Conservation (phyloP, 495 filamentous ascomycete species). For the Xylaria venustula region DNA sequence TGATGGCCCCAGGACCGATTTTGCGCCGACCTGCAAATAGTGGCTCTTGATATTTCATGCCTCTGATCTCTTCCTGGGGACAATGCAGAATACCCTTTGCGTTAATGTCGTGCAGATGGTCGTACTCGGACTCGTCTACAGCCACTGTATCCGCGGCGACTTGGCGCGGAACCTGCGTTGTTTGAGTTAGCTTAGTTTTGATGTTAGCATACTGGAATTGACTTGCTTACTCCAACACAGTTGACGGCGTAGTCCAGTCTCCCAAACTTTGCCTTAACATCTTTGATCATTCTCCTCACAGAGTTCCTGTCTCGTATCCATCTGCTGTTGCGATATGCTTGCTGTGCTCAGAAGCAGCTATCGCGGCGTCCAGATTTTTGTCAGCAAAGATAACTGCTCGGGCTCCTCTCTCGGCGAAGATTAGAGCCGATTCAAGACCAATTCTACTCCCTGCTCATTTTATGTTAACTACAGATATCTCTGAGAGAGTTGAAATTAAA, state of each 20-base stretch:
- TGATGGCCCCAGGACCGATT: constrained; percentile 42
- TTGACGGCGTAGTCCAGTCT: constrained; percentile 37
- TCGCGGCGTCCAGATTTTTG: constrained; percentile 18
- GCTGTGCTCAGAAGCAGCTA: constrained; percentile 21
- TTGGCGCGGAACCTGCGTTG: background rate
- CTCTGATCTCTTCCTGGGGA: constrained; percentile 20
- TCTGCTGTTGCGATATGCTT: constrained; percentile 18
- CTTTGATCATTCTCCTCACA: constrained; percentile 25
- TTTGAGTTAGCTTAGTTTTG: background rate
- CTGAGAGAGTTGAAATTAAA: no score
- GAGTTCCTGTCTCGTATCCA: constrained; percentile 18
- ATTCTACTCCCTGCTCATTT: constrained; percentile 19
- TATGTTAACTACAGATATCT: no score
- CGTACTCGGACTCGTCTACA: constrained; percentile 17
- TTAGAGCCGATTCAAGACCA: constrained; percentile 28
- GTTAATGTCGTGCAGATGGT: constrained; percentile 19
- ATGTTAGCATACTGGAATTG: no score
- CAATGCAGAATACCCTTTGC: constrained; percentile 11
- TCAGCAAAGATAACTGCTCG: constrained; percentile 31
- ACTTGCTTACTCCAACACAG: constrained; percentile 27
- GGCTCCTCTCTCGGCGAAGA: constrained; percentile 34
- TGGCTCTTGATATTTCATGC: constrained; percentile 26
- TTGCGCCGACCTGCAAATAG: constrained; percentile 15
- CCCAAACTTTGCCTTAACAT: constrained; percentile 20
- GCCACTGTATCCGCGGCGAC: background rate